These are phyloP conservation scores for Cladobotryum mycophilum DNA, from an alignment of 2,329 filamentous ascomycete species.

Conservation along the genomic window DNA sequence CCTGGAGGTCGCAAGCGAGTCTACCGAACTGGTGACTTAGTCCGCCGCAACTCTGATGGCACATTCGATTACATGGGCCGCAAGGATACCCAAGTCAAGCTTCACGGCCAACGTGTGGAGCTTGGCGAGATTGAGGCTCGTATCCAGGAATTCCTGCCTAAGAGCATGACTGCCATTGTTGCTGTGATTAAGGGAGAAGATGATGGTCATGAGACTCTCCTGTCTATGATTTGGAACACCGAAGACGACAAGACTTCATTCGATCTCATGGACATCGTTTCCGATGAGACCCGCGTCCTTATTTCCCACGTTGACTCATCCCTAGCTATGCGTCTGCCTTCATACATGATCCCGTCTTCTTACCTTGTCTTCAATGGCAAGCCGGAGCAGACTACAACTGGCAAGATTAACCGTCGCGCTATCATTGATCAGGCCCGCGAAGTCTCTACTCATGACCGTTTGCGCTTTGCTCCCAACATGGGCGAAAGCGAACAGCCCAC, in stretches of 20 bases:
- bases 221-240: too few relatives aligned
- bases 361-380: slow-evolving; percentile 6
- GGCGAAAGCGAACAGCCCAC: background rate
- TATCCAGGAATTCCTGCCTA: background rate
- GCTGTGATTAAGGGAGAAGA: background rate
- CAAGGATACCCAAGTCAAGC: slow-evolving; percentile 8
- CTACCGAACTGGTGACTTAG: slow-evolving; percentile 6
- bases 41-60: slow-evolving; percentile 3
- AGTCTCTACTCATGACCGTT: background rate
- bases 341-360: slow-evolving; percentile 6
- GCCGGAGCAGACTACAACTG: slow-evolving; percentile 5
- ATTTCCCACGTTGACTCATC: background rate
- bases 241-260: background rate
- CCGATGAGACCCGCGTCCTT: background rate
- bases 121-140: slow-evolving; percentile 7
- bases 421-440: background rate
- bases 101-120: slow-evolving; percentile 6
- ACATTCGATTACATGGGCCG: slow-evolving; percentile 1
- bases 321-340: background rate
- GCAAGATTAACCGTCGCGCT: slow-evolving; percentile 4
- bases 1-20: background rate
- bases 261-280: background rate
- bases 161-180: background rate
- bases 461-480: background rate
- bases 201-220: background rate